Evolutionary conservation across 2,329 filamentous ascomycete species (phyloP), one percentile per base, ranked within the genome.

Genomic region (Fusarium tricinctum): DNA sequence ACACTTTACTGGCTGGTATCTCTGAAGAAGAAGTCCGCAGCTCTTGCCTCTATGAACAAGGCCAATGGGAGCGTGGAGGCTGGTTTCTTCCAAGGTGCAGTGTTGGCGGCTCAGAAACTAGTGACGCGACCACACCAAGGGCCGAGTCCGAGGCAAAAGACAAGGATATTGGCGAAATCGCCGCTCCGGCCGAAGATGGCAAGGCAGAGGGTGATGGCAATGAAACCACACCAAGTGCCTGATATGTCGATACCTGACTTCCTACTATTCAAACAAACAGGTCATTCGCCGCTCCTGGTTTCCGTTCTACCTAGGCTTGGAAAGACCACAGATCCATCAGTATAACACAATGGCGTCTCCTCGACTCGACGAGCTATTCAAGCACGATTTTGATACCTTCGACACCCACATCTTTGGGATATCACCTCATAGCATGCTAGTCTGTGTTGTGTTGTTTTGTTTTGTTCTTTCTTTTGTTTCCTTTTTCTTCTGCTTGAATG

Each of bases 1-100:
- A 88, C 60, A 84, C 85, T 22, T 82, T 97, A 9, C 84, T 97
- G 56, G 78, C 82, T 1, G 93, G 92, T 2, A 92, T 96, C 39
- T 83, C 88, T 4, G 85, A 92, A 45, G 80, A 85, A 1, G 79
- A 85, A 0, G 80, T 85, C 1, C 85, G 92, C 19, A 78, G 85
- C 19, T 78, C 82, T n/a, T 90, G 88, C 70, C 75, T 94, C 1
- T 97, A 97, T 74, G 78, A 83, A 44, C 82, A 88, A 4, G 93
- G 93, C 0, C 78, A 89, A 45, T 97, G 93, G 94, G 93, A 97
- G 71, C 81, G 83, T n/a, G 94, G 94, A 6, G 94, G 94, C 1
- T 97, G 93, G 93, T 96, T 97, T 51, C 58, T 54, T 13, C 39
- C 70, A 8, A 70, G 68, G 45, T 44, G 69, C 4, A 40, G 42